Evolutionary conservation across 106 monocot genomes (phyloP), one percentile per base, ranked within the genome.

Genomic region (Dendrobium nobile): DNA sequence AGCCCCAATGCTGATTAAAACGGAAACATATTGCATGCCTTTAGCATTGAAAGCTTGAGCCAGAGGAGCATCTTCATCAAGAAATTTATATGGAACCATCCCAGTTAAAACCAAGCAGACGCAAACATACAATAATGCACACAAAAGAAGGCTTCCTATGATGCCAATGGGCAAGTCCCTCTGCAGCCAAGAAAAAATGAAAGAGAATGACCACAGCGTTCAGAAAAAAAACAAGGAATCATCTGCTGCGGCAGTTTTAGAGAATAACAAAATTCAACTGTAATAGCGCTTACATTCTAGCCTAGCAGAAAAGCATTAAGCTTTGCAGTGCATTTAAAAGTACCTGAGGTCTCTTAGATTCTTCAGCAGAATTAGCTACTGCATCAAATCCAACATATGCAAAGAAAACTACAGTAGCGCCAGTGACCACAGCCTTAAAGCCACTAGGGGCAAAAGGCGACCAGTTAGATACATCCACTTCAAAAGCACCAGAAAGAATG

Each of bases 301-400:
- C 72, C 72, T 40, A 15, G 37, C 33, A 17, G 11, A 40, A 1
- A 65, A 65, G 15, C 42, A 74, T 44, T 74, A n/a, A 74, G n/a
- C 7, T 41, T 20, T 20, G 31, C 15, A 67, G 26, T 5, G 8
- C 40, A 77, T 24, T 26, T 37, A 41, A 77, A 24, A 37, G 67
- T 84, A 99, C 98, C 91, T 99, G 92, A 65, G 98, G 98, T 75
- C 79, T 92, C 86, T 93, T 95, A 8, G 92, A 88, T 79, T 99
- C 98, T 82, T 98, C 98, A 47, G 98, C 98, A 82, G 98, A 99
- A 83, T 99, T 99, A 84, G 98, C 95, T 78, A 95, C 90, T 58
- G 98, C 98, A 93, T 99, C 98, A 85, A 99, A 99, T 78, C 95
- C 98, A 77, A 99, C 92, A 84, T 95, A 99, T 31, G 98, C 92